Base-by-base conservation (phyloP, 257 asterid species). In the Verbena officinalis region DNA sequence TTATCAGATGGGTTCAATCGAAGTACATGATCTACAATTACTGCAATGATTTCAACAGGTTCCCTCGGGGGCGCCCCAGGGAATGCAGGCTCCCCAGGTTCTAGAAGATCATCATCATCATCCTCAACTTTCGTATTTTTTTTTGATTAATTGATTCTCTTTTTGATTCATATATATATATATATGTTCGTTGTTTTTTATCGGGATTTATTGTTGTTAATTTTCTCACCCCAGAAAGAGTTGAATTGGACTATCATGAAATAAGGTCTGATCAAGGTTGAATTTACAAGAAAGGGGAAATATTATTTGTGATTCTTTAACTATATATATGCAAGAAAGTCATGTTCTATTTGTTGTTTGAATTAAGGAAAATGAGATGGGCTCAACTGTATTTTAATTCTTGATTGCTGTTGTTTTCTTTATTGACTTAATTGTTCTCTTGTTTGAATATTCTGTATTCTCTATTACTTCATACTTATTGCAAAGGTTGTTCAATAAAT, bases 1-100 rank as follows among this genome's bases (percentile, higher is more conserved):
- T 70, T 21, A 55, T 81, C 10, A 63, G 85, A 34, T 78, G 74
- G 81, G 71, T 81, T 49, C 85, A 81, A 14, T 19, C 62, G 7
- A 71, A 62, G 0, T 36, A 72, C 9, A 81, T 82, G 83, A 71
- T 81, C 56, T 81, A 72, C 45, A 78, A 79, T 38, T 84, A 78
- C 56, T 84, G 90, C 33, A 7, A 65, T 9, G 83, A 84, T 46
- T 2, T 23, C 8, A 49, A 44, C 11, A 70, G 90, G 75, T 83
- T 81, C 51, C 78, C 85, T 0, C 33, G 9, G 19, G 85, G 87
- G 7, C 55, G 38, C 27, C 83, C 90, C 0, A 66, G 19, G 23
- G 90, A 84, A 40, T 84, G 85, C 80, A 55, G 16, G 20, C 68
- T 61, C 36, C 73, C 86, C 0, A 75, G 75, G 66, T 80, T 78